Percentiles rank a stretch among this genome's conserved stretches.
Evolutionary conservation across 345 rosid species (phyloP).

Genomic region (Salix caprea): DNA sequence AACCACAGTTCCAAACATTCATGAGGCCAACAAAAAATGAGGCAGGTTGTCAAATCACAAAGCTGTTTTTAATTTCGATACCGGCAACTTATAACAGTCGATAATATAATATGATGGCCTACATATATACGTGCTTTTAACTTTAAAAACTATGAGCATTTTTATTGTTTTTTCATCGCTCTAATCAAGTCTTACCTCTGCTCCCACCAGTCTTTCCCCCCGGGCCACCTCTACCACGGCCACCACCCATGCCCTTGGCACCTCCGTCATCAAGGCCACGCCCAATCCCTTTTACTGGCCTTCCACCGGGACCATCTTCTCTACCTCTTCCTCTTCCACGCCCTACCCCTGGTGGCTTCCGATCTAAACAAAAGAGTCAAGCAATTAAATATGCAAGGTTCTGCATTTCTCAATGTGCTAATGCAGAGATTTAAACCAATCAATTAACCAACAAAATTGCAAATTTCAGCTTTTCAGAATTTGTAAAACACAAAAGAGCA

Average conservation of each 20-base stretch:
- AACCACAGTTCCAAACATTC: not conserved
- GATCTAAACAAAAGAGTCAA: conserved; percentile 32
- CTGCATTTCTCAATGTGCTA: not conserved
- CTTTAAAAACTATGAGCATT: not conserved
- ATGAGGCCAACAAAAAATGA: not conserved
- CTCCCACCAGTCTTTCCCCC: conserved; percentile 52
- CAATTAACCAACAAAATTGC: not conserved
- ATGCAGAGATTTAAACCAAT: not conserved
- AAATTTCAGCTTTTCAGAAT: not conserved
- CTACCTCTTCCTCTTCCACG: conserved; percentile 87
- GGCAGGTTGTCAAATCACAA: not conserved
- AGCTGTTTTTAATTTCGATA: not conserved
- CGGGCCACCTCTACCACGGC: conserved; percentile 67
- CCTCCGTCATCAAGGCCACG: conserved; percentile 71
- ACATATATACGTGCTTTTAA: not conserved
- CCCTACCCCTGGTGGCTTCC: conserved; percentile 74
- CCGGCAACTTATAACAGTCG: not conserved
- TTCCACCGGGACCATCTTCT: conserved; percentile 65
- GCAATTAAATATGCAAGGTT: not conserved
- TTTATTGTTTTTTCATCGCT: not conserved
- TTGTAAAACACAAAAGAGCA: not conserved
- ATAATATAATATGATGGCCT: not conserved
- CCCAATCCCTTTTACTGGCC: conserved; percentile 58
- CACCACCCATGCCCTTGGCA: conserved; percentile 54
- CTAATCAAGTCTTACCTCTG: conserved; percentile 42